These are phyloP conservation scores for Podaxis sp. DNA, from an alignment of 768 basidiomycete species.

Conservation along the genomic window DNA sequence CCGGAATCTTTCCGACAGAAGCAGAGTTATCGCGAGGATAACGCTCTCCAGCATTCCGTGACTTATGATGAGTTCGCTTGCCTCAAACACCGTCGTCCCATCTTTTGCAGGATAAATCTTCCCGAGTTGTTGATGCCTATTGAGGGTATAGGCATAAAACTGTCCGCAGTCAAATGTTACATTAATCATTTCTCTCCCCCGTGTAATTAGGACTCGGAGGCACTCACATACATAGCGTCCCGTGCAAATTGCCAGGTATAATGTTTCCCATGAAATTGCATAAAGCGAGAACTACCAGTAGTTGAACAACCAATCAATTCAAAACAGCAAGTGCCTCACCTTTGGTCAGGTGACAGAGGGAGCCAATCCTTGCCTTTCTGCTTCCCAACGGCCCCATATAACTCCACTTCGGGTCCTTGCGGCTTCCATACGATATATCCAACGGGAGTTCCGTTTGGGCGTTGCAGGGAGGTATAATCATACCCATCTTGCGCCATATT, in stretches of 20 bases:
- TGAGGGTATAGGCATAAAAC: constrained; percentile 10
- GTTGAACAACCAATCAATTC: background rate
- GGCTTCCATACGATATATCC: constrained; percentile 41
- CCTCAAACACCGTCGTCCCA: constrained; percentile 11
- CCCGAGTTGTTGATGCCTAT: constrained; percentile 7
- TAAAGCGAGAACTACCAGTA: constrained; percentile 1
- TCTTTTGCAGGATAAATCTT: constrained; percentile 11
- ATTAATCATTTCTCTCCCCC: background rate
- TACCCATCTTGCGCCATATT: constrained; percentile 28
- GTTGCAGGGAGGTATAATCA: constrained; percentile 36
- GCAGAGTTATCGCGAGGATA: constrained; percentile 1
- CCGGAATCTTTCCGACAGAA: constrained; percentile 9
- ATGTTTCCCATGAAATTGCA: constrained; percentile 11
- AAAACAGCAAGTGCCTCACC: constrained; percentile 1
- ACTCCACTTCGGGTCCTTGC: constrained; percentile 28
- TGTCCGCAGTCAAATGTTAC: background rate
- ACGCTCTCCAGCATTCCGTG: constrained; percentile 8
- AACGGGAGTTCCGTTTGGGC: constrained; percentile 32
- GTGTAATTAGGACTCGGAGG: background rate
- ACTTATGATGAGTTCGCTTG: constrained; percentile 1
- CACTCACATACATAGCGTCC: constrained; percentile 14
- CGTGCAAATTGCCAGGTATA: constrained; percentile 15
- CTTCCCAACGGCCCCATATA: constrained; percentile 30
- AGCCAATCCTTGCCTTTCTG: constrained; percentile 40
- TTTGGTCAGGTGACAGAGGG: constrained; percentile 17